phyloP scores from a whole-genome alignment of 2,329 filamentous ascomycete genomes.

The Talaromyces sp. region DNA sequence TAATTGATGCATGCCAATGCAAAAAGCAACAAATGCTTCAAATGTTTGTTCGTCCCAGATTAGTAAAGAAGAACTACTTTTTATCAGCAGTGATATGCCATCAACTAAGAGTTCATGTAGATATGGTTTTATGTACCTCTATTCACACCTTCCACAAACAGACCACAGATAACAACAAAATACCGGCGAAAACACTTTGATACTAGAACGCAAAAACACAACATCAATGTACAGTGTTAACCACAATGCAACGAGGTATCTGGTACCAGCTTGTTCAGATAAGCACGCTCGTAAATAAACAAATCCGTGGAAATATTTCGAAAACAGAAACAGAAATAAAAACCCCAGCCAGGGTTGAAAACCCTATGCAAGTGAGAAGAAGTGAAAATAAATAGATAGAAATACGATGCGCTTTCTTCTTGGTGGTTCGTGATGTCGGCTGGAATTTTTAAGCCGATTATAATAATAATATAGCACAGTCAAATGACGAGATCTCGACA shows the following conservation, averaged over 20 bases:
- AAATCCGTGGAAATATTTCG: neutral
- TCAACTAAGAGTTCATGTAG: neutral
- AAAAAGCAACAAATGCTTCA: too few relatives aligned
- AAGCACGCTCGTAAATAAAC: conserved; percentile 6
- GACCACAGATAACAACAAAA: neutral
- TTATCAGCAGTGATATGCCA: too few relatives aligned
- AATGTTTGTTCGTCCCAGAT: too few relatives aligned
- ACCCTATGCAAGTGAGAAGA: neutral
- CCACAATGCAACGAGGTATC: conserved; percentile 1
- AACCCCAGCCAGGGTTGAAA: neutral
- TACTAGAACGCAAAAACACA: neutral
- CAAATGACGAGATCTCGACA: neutral
- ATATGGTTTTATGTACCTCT: neutral
- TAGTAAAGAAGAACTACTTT: too few relatives aligned
- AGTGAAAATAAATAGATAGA: neutral
- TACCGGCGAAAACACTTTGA: neutral
- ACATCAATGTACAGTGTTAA: neutral
- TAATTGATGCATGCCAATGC: too few relatives aligned
- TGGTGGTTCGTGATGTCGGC: neutral
- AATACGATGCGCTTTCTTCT: neutral
- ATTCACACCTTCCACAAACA: neutral
- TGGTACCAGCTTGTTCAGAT: conserved; percentile 10
- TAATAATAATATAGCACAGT: neutral
- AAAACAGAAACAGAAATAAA: neutral
- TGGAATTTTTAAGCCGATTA: neutral